Percentiles rank a stretch among this genome's conserved stretches.
Conservation (phyloP, 2,329 filamentous ascomycete species). For the Phoma sp. region DNA sequence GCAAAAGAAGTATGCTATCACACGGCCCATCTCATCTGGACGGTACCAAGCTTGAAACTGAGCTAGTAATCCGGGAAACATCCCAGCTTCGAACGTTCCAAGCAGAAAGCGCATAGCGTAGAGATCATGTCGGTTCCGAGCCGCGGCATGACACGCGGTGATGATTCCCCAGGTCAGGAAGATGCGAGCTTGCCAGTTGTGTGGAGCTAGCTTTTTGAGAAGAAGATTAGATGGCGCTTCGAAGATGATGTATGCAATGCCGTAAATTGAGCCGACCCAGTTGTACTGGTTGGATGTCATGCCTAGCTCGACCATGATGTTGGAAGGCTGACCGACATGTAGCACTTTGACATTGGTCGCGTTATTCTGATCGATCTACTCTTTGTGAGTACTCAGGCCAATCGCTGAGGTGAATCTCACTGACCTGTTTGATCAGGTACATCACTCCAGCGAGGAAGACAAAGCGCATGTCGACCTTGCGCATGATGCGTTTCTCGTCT, state of each 20-base stretch:
- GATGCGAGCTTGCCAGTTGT: conserved; percentile 47
- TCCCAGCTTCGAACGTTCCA: conserved; percentile 36
- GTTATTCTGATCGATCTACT: conserved; percentile 32
- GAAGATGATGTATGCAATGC: conserved; percentile 34
- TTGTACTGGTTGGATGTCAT: conserved; percentile 35
- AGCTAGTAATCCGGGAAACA: conserved; percentile 40
- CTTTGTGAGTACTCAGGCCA: background rate
- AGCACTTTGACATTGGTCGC: conserved; percentile 33
- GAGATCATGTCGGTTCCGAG: conserved; percentile 31
- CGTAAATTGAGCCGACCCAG: conserved; percentile 35
- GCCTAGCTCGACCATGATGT: conserved; percentile 28
- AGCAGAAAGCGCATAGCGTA: conserved; percentile 36
- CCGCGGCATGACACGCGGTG: conserved; percentile 40
- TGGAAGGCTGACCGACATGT: conserved; percentile 29
- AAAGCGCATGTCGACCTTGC: conserved; percentile 31
- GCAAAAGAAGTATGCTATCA: conserved; percentile 47
- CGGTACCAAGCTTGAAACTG: conserved; percentile 49
- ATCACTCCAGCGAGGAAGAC: conserved; percentile 33
- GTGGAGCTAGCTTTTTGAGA: conserved; percentile 47
- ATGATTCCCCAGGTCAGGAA: conserved; percentile 37
- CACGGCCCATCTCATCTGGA: conserved; percentile 48
- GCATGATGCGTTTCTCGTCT: conserved; percentile 34
- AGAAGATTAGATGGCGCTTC: conserved; percentile 47
- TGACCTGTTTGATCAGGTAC: conserved; percentile 34
- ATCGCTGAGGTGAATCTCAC: background rate